A percentile compares a stretch with the other conserved stretches of the same genome.
Conservation (phyloP, 768 basidiomycete species). For the Suillus paluster region DNA sequence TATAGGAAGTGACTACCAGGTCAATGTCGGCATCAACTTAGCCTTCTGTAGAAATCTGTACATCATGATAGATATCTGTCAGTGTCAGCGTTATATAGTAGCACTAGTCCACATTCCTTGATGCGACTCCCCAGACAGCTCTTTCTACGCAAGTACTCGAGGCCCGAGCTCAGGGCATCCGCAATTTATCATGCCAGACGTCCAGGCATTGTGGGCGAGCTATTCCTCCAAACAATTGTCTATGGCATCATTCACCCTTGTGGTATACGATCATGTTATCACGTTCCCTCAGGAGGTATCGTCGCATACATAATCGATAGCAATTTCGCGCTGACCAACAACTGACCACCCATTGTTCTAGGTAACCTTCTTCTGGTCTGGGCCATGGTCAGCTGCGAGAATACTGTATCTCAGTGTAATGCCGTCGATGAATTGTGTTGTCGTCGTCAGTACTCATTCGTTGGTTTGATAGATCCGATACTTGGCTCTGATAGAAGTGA, state of each 20-base stretch:
- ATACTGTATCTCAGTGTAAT: slow-evolving; percentile 4
- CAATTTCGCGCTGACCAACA: not conserved
- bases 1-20: too few relatives aligned
- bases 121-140: not conserved
- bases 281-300: slow-evolving; percentile 45
- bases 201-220: not conserved
- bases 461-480: not conserved
- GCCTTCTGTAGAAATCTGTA: too few relatives aligned
- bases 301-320: not conserved
- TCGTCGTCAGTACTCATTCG: not conserved
- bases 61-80: not conserved
- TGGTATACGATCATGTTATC: slow-evolving; percentile 25
- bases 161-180: not conserved
- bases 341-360: not conserved
- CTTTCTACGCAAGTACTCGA: not conserved
- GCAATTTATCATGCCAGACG: not conserved
- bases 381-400: slow-evolving; percentile 2
- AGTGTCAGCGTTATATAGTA: too few relatives aligned
- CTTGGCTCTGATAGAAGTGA: not conserved
- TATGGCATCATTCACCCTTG: slow-evolving; percentile 7
- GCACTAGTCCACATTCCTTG: not conserved
- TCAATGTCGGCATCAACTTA: not conserved
- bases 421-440: not conserved
- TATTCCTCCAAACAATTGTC: not conserved
- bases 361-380: slow-evolving; percentile 3